Conservation (phyloP, 1,284 basidiomycete species). For the Neotropicomus parvogracilis region DNA sequence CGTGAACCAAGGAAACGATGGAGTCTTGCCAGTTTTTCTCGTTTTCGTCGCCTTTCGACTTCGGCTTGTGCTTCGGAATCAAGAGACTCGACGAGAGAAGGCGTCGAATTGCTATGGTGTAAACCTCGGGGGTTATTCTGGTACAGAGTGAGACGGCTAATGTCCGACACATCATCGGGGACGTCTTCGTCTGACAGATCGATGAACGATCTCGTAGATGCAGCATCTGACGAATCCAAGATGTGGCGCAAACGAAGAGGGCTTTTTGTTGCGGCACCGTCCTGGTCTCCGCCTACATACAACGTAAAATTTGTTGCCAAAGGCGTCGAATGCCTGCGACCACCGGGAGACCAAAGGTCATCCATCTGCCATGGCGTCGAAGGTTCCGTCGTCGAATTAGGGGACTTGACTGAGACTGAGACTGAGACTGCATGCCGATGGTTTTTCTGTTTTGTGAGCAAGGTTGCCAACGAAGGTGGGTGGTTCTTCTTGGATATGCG, state of each 20-base stretch:
- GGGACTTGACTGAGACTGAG: constrained; percentile 29
- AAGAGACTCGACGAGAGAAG: constrained; percentile 49
- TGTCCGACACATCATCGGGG: constrained; percentile 19
- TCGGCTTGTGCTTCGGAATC: constrained; percentile 52
- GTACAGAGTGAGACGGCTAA: constrained; percentile 9
- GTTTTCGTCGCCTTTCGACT: constrained; percentile 59
- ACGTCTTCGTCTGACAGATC: constrained; percentile 62
- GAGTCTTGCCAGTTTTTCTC: constrained; percentile 71
- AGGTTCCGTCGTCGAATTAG: constrained; percentile 23
- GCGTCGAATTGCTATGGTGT: constrained; percentile 35
- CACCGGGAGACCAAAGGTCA: constrained; percentile 20
- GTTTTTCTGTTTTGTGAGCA: constrained; percentile 30
- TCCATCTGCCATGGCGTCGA: constrained; percentile 27
- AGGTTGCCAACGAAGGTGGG: constrained; percentile 24
- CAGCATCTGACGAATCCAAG: constrained; percentile 10
- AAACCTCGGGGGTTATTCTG: constrained; percentile 24
- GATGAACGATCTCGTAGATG: constrained; percentile 56
- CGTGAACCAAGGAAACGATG: constrained; percentile 77
- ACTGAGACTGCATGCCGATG: constrained; percentile 43
- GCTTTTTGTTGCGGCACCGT: constrained; percentile 1
- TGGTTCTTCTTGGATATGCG: constrained; percentile 24
- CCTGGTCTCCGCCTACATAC: constrained; percentile 18
- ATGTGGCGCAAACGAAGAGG: constrained; percentile 4
- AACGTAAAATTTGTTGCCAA: constrained; percentile 37
- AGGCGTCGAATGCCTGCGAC: constrained; percentile 54